A percentile compares a stretch with the other conserved stretches of the same genome.
Evolutionary conservation across 176 grass and related monocot species (phyloP).

Genomic region (Typha latifolia): DNA sequence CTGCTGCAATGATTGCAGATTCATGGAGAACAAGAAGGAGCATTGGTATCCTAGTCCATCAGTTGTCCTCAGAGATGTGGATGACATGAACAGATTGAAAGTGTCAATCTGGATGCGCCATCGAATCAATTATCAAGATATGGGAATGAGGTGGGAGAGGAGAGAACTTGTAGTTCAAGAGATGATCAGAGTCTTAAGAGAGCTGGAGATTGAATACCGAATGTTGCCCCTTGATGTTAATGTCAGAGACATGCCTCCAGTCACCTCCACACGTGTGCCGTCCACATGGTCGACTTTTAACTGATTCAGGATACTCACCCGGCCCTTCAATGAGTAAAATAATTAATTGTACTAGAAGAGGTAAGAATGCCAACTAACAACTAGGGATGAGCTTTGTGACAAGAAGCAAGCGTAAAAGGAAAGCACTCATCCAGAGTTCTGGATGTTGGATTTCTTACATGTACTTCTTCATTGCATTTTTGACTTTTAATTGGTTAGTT

Average conservation of each 20-base stretch:
- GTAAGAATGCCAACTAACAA: not conserved
- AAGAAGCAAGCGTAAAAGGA: not conserved
- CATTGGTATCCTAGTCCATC: slow-evolving; percentile 77
- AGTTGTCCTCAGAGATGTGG: slow-evolving; percentile 70
- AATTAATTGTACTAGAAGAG: no score
- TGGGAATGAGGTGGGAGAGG: slow-evolving; percentile 57
- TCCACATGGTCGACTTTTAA: slow-evolving; percentile 51
- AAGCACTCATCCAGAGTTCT: not conserved
- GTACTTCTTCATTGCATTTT: not conserved
- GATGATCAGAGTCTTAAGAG: slow-evolving; percentile 71
- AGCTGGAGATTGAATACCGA: slow-evolving; percentile 81
- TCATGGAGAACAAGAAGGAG: slow-evolving; percentile 86
- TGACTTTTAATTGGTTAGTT: not conserved
- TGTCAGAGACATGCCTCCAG: slow-evolving; percentile 41
- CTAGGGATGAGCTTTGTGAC: not conserved
- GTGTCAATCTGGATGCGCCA: slow-evolving; percentile 83
- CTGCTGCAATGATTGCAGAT: slow-evolving; percentile 24
- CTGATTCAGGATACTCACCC: not conserved
- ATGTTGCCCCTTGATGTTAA: slow-evolving; percentile 76
- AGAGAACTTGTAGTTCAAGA: slow-evolving; percentile 79
- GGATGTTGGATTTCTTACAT: not conserved
- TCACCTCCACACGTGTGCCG: slow-evolving; percentile 50
- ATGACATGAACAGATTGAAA: slow-evolving; percentile 63
- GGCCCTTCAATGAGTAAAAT: not conserved
- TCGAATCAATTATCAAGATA: slow-evolving; percentile 85